Base-by-base conservation (phyloP, 1,139 yeast species). In the Komagataea norvegica region DNA sequence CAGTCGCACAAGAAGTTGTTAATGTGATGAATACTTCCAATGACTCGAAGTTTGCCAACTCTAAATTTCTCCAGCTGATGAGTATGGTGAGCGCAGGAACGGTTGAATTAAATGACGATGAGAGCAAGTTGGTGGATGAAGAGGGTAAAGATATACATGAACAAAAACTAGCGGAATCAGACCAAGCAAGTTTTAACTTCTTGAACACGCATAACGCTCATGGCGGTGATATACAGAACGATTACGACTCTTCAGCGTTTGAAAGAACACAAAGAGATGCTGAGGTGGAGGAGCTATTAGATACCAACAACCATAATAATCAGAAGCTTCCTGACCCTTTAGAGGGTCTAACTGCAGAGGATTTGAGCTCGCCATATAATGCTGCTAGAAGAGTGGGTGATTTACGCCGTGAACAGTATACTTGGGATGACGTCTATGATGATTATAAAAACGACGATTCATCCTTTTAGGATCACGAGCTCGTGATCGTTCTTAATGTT, bases 111-210 rank as follows among this genome's bases (percentile, higher is more conserved):
- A 46, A 47, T n/a, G 40, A 51, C 2, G 51, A 49, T 13, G 57
- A 56, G 15, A 47, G 54, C 8, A 49, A 49, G 24, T 37, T 57
- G 2, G 46, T 57, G n/a, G 52, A 56, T 39, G 27, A 45, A 4
- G 36, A 47, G 18, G 68, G 70, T 2, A 43, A 48, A 24, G 68
- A 63, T 44, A 56, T 63, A 5, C 53, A 59, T 33, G 40, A 48
- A 31, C 37, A 42, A 23, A 34, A 39, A 20, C 9, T 37, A 3
- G 30, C 25, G 11, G 25, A 26, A n/a, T 11, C 39, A 3, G 33
- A 30, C 14, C 29, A 24, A 19, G 37, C 41, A 24, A 26, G 30
- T 19, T 25, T 37, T 16, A 14, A 25, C 5, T 31, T 36, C 28
- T 29, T 32, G 18, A n/a, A 25, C 7, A 13, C 24, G n/a, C 39